Conservation (phyloP, 106 monocot species). For the Vanilla planifolia region DNA sequence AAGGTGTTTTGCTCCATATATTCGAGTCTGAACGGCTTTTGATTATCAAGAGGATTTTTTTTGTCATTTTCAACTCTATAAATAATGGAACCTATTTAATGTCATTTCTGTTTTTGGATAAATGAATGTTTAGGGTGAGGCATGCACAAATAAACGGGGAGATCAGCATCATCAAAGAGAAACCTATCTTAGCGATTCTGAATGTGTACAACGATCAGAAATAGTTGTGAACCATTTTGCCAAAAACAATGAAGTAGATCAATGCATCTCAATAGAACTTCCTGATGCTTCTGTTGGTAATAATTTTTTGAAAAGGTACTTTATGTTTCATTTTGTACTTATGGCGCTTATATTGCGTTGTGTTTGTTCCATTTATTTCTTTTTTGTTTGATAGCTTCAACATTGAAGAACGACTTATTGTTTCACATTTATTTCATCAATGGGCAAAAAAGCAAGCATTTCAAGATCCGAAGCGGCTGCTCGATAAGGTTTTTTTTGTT, state of each 20-base stretch:
- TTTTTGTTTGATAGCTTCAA: constrained; percentile 37
- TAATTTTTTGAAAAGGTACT: constrained; percentile 76
- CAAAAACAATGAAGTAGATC: constrained; percentile 3
- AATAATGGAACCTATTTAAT: not conserved
- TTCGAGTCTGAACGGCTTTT: too few species aligned
- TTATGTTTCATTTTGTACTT: not conserved
- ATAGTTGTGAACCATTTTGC: constrained; percentile 4
- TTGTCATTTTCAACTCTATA: not conserved
- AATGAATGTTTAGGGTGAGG: constrained; percentile 30
- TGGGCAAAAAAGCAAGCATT: constrained; percentile 89
- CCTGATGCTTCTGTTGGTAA: constrained; percentile 35
- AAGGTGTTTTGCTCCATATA: too few species aligned
- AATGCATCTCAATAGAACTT: constrained; percentile 16
- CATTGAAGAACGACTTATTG: constrained; percentile 56
- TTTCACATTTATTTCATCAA: constrained; percentile 86
- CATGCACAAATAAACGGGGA: constrained; percentile 9
- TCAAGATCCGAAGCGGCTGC: constrained; percentile 70
- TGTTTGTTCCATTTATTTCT: not conserved
- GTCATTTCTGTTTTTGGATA: not conserved
- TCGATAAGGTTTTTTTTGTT: constrained; percentile 71
- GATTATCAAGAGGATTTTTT: not conserved
- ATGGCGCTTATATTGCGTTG: not conserved
- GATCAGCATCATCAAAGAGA: constrained; percentile 2
- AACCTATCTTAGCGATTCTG: constrained; percentile 14
- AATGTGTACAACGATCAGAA: constrained; percentile 6